These are phyloP conservation scores for Ceratobasidium sp. DNA, from an alignment of 1,284 basidiomycete genomes.

Conservation along the genomic window DNA sequence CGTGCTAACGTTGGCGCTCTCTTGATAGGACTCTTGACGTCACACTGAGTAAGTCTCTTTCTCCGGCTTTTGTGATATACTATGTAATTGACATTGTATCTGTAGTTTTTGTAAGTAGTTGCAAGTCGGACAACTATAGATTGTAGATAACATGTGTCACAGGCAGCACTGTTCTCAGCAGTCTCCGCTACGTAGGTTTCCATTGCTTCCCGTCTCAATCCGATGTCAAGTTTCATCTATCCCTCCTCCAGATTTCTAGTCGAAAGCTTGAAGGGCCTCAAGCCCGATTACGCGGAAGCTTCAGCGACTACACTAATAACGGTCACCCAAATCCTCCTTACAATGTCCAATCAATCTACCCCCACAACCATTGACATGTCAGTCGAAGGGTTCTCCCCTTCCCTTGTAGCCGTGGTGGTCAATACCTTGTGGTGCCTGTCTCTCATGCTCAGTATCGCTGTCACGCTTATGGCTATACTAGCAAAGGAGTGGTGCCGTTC, in stretches of 20 bases:
- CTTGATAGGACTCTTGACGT: constrained; percentile 13
- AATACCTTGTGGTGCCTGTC: constrained; percentile 23
- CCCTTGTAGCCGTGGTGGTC: background rate
- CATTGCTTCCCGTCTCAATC: background rate
- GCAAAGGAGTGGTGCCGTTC: constrained; percentile 34
- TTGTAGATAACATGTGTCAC: background rate
- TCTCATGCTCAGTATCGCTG: constrained; percentile 22
- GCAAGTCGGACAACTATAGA: background rate
- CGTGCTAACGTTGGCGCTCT: background rate
- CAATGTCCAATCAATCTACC: background rate
- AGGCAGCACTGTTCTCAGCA: constrained; percentile 21
- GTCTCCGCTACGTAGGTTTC: constrained; percentile 4
- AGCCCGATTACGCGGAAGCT: constrained; percentile 12
- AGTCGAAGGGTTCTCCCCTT: background rate
- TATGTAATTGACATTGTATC: background rate
- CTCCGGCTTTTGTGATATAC: background rate
- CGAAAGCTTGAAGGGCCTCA: constrained; percentile 7
- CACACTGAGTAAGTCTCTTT: background rate
- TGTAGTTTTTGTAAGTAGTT: constrained; percentile 11
- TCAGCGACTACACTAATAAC: constrained; percentile 16
- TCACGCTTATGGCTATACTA: constrained; percentile 25
- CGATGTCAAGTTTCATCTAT: too few relatives aligned
- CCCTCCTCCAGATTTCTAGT: constrained; percentile 12
- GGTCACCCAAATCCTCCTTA: constrained; percentile 4
- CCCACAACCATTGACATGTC: background rate